Conservation (phyloP, 176 grass and related monocot species). For the Oropetium thomaeum region DNA sequence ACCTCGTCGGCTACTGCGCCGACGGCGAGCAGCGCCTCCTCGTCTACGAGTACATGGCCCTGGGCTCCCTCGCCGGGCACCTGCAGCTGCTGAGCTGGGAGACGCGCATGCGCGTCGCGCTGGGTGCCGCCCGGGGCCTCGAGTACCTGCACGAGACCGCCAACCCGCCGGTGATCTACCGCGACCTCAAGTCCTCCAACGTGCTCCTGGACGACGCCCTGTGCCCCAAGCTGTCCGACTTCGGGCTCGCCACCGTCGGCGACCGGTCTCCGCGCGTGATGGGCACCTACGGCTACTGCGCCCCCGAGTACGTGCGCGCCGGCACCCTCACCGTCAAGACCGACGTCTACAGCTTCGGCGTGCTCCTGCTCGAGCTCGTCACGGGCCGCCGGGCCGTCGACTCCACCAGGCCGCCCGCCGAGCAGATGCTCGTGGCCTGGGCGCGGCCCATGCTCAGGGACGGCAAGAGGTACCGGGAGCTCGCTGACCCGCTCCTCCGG, state of each 20-base stretch:
- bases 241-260: constrained; percentile 68
- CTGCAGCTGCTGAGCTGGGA: constrained; percentile 19
- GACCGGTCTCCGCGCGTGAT: constrained; percentile 38
- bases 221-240: constrained; percentile 65
- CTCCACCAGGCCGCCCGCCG: not conserved
- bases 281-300: constrained; percentile 47
- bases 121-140: constrained; percentile 9
- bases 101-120: constrained; percentile 16
- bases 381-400: constrained; percentile 14
- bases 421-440: constrained; percentile 23
- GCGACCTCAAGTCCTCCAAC: constrained; percentile 34
- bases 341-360: constrained; percentile 39
- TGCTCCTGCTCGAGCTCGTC: constrained; percentile 33
- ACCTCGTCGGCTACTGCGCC: constrained; percentile 38
- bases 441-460: constrained; percentile 17
- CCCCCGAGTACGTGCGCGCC: constrained; percentile 44
- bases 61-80: constrained; percentile 24
- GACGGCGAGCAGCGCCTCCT: constrained; percentile 30
- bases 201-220: constrained; percentile 16
- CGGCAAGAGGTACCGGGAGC: constrained; percentile 16
- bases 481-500: constrained; percentile 19
- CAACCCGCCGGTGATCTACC: constrained; percentile 29
- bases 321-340: constrained; percentile 23
- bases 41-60: constrained; percentile 34
- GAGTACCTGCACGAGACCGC: constrained; percentile 32